Evolutionary conservation across 768 basidiomycete species (phyloP), one percentile per base, ranked within the genome.

Genomic region (Lactarius evosmus): DNA sequence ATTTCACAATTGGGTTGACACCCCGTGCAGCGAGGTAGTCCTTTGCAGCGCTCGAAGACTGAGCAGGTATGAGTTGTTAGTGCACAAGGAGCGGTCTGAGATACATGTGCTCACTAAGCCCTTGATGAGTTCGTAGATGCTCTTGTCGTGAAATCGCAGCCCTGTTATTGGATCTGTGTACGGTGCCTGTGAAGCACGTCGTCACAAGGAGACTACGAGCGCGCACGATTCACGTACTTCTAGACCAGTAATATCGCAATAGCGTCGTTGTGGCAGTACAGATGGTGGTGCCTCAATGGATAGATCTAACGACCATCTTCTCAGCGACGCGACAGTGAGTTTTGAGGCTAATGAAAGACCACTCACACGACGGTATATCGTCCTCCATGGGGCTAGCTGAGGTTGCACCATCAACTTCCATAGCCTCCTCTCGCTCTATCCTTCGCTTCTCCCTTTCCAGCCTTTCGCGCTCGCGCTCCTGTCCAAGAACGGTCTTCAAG

Each of bases 251-350:
- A 94, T 93, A 74, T 93, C 92, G 70, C 92, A 93, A 58, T 89
- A 91, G 64, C 87, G 85, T 63, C 81, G 80, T 53, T 85, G 88
- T 3, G 92, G 91, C 8, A 89, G 76, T 1, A 94, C 71, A 11
- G 91, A 93, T 0, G 91, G 92, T 0, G 92, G 89, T 6, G 92
- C 91, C 72, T 94, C 92, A 49, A 94, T 89, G 2, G 87, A 89
- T 7, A 83, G 81, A 68, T 93, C 91, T 93, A 65, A 49, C 7
- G 58, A 16, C 34, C 30, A 2, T 17, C 44, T 14, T 5, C 25
- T 36, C 36, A 55, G 34, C 49, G 30, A 57, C 11, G 12, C 14
- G 29, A 6, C 40, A 27, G 5, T 33, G 27, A 56, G 6, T 17
- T 36, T 7, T 29, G 9, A 60, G 36, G 5, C 19, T 62, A 41